phyloP scores from a whole-genome alignment of 768 basidiomycete genomes.

The Dacryopinax primogenitus region DNA sequence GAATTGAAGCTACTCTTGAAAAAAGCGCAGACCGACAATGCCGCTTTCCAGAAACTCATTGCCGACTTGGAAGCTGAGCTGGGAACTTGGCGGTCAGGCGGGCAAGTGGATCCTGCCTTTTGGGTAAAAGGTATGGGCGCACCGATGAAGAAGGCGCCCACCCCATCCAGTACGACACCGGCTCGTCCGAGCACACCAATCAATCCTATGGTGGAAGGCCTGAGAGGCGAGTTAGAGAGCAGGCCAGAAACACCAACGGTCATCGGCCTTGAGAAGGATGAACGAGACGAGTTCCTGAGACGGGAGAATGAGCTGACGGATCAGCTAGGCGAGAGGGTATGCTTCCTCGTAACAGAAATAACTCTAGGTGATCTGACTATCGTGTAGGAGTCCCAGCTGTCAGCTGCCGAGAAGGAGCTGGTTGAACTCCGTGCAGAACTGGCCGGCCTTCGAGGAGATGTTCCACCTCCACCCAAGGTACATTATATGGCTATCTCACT shows the following conservation, averaged over 20 bases:
- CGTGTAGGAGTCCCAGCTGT: slow-evolving; percentile 56
- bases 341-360: slow-evolving; percentile 8
- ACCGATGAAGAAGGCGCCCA: slow-evolving; percentile 40
- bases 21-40: slow-evolving; percentile 78
- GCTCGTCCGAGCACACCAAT: slow-evolving; percentile 61
- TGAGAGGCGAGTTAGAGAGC: slow-evolving; percentile 61
- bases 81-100: slow-evolving; percentile 77
- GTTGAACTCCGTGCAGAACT: slow-evolving; percentile 84
- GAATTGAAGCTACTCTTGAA: slow-evolving; percentile 87
- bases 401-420: slow-evolving; percentile 69
- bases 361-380: neutral
- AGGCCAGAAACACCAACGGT: slow-evolving; percentile 88
- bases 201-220: slow-evolving; percentile 56
- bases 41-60: slow-evolving; percentile 74
- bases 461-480: slow-evolving; percentile 63
- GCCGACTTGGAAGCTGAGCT: slow-evolving; percentile 83
- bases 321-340: slow-evolving; percentile 63
- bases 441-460: slow-evolving; percentile 81
- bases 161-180: slow-evolving; percentile 52
- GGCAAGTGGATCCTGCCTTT: slow-evolving; percentile 64
- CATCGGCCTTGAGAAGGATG: slow-evolving; percentile 82
- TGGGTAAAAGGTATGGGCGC: slow-evolving; percentile 50
- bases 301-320: slow-evolving; percentile 96
- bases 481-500: slow-evolving; percentile 13
- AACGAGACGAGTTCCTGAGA: slow-evolving; percentile 90